Conservation (phyloP, 768 basidiomycete genomes). For the Pholiota microspora region DNA sequence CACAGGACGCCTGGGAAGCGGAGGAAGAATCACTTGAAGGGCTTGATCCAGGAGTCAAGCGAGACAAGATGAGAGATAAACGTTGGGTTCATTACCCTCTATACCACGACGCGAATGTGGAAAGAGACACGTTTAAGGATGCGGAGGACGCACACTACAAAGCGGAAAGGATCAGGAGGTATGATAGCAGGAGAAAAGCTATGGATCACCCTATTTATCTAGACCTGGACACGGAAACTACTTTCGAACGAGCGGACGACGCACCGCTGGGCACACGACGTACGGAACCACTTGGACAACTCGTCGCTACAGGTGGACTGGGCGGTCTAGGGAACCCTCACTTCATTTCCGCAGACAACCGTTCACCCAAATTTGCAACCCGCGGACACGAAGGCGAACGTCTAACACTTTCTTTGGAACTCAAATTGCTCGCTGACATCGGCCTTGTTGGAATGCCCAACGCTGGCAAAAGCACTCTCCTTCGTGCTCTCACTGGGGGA, state of each 20-base stretch:
- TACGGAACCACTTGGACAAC: constrained; percentile 52
- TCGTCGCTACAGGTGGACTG: constrained; percentile 73
- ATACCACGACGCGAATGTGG: constrained; percentile 57
- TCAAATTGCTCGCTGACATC: constrained; percentile 93
- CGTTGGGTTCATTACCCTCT: constrained; percentile 84
- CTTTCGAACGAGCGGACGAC: constrained; percentile 41
- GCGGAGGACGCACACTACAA: constrained; percentile 61
- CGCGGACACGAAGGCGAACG: constrained; percentile 74
- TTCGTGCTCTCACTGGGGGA: constrained; percentile 86
- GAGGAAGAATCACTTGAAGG: constrained; percentile 59
- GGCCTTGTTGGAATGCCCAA: constrained; percentile 97
- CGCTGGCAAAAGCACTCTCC: constrained; percentile 88
- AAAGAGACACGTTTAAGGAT: constrained; percentile 65
- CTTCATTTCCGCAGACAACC: constrained; percentile 64
- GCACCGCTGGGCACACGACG: constrained; percentile 64
- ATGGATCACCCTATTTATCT: constrained; percentile 45
- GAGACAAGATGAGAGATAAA: constrained; percentile 57
- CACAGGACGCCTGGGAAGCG: constrained; percentile 69
- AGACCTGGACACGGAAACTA: constrained; percentile 59
- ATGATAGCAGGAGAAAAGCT: constrained; percentile 40
- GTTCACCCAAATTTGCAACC: constrained; percentile 86
- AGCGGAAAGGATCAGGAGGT: constrained; percentile 60
- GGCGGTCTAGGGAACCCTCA: constrained; percentile 91
- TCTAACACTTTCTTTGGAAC: constrained; percentile 82
- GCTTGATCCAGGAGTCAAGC: constrained; percentile 45